Evolutionary conservation across 2,329 filamentous ascomycete genomes (phyloP).

Genomic region (Talaromyces rugulosus): DNA sequence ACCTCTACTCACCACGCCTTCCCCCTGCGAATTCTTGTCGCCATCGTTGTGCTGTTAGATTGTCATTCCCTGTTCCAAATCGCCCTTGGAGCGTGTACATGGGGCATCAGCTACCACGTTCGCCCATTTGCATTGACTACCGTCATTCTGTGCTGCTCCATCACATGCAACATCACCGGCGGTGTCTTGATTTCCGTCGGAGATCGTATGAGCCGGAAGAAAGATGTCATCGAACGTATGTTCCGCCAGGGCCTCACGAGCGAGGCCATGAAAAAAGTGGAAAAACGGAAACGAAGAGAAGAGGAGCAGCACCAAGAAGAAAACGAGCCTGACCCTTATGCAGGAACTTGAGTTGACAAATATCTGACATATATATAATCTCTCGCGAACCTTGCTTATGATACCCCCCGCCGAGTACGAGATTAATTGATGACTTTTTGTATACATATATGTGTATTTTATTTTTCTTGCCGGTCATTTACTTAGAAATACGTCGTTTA

Average conservation of each 20-base stretch:
- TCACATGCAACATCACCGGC: constrained; percentile 71
- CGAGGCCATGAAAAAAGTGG: constrained; percentile 56
- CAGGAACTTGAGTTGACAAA: not conserved
- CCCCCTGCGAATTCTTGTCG: constrained; percentile 67
- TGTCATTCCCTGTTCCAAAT: constrained; percentile 77
- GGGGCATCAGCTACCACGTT: constrained; percentile 67
- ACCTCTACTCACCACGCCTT: constrained; percentile 78
- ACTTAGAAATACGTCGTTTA: not conserved
- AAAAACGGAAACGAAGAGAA: constrained; percentile 47
- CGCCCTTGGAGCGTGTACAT: constrained; percentile 71
- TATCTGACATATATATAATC: too few species aligned
- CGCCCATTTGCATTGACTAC: constrained; percentile 72
- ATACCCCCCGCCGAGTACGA: not conserved
- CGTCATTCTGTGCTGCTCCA: constrained; percentile 73
- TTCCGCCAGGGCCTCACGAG: constrained; percentile 71
- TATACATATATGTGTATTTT: not conserved
- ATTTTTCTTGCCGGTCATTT: not conserved
- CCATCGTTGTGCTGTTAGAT: constrained; percentile 74
- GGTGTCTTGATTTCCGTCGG: constrained; percentile 73
- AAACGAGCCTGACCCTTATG: not conserved
- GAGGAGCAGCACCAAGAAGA: not conserved
- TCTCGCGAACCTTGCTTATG: not conserved
- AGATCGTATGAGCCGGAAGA: constrained; percentile 74
- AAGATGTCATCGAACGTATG: constrained; percentile 75
- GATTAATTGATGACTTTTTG: not conserved